A percentile compares a stretch with the other conserved stretches of the same genome.
Conservation (phyloP, 805 yeast species). For the Candida nitratophila region DNA sequence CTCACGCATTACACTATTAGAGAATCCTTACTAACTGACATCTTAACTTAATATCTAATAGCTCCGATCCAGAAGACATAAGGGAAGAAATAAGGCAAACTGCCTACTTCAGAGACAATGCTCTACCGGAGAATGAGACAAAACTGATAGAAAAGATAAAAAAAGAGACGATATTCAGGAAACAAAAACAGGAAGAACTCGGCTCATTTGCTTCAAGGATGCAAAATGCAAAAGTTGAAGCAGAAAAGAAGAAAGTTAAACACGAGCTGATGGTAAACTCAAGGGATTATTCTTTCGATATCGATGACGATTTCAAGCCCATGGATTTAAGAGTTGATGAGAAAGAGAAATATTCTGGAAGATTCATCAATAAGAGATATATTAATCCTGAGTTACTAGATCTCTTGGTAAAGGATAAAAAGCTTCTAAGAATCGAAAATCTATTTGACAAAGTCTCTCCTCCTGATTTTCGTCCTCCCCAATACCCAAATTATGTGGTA, state of each 20-base stretch:
- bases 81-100: constrained; percentile 10
- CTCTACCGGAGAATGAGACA: background rate
- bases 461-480: constrained; percentile 64
- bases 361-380: constrained; percentile 39
- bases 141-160: background rate
- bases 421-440: constrained; percentile 50
- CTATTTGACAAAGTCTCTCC: constrained; percentile 59
- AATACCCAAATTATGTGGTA: constrained; percentile 70
- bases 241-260: background rate
- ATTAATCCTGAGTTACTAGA: constrained; percentile 30
- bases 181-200: constrained; percentile 1
- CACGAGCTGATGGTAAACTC: constrained; percentile 23
- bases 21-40: background rate
- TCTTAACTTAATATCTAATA: background rate
- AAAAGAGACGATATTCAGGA: background rate
- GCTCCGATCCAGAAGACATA: constrained; percentile 23
- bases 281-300: constrained; percentile 34
- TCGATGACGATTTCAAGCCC: constrained; percentile 20
- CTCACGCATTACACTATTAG: background rate
- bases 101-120: constrained; percentile 7
- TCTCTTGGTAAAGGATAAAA: constrained; percentile 37
- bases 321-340: constrained; percentile 27
- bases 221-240: background rate
- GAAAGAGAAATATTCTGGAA: constrained; percentile 39
- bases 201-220: background rate